These are phyloP conservation scores for Echinosophora koreensis DNA, from an alignment of 306 rosid genomes.

Conservation along the genomic window DNA sequence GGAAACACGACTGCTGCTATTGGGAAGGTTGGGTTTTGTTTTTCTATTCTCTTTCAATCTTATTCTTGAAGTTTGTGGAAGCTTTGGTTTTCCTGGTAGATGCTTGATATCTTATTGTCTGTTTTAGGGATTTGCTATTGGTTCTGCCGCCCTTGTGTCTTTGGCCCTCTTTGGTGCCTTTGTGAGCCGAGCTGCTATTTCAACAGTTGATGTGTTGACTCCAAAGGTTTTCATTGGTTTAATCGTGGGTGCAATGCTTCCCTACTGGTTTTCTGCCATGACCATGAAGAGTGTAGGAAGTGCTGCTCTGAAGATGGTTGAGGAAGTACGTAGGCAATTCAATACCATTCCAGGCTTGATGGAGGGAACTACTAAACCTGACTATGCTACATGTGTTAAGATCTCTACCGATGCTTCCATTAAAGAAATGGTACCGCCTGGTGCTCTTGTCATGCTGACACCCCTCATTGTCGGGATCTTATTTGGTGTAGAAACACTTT, in stretches of 20 bases:
- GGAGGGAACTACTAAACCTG: slow-evolving; percentile 95
- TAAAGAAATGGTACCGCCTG: slow-evolving; percentile 96
- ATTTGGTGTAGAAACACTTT: slow-evolving; percentile 95
- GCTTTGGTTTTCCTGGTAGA: neutral
- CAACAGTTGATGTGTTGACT: slow-evolving; percentile 83
- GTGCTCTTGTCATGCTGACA: slow-evolving; percentile 96
- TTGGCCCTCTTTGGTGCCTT: slow-evolving; percentile 98
- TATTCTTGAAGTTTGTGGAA: neutral
- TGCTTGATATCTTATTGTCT: slow-evolving; percentile 36
- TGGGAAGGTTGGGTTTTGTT: slow-evolving; percentile 73
- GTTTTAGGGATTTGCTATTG: slow-evolving; percentile 89
- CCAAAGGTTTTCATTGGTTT: slow-evolving; percentile 94
- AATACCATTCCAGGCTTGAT: slow-evolving; percentile 90
- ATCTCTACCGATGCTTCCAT: slow-evolving; percentile 96
- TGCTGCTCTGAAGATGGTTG: slow-evolving; percentile 98
- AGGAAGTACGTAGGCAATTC: slow-evolving; percentile 97
- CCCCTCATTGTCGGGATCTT: slow-evolving; percentile 92
- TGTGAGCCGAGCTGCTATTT: slow-evolving; percentile 85
- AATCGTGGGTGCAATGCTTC: slow-evolving; percentile 95
- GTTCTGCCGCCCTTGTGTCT: slow-evolving; percentile 97
- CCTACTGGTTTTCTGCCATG: slow-evolving; percentile 99
- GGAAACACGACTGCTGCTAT: slow-evolving; percentile 99
- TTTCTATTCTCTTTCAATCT: neutral
- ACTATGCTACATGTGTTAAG: slow-evolving; percentile 92
- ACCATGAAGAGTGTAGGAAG: slow-evolving; percentile 99